Percentiles rank a stretch among this genome's conserved stretches.
phyloP scores from a whole-genome alignment of 1,284 basidiomycete genomes.

The Ustilago cynodontis region DNA sequence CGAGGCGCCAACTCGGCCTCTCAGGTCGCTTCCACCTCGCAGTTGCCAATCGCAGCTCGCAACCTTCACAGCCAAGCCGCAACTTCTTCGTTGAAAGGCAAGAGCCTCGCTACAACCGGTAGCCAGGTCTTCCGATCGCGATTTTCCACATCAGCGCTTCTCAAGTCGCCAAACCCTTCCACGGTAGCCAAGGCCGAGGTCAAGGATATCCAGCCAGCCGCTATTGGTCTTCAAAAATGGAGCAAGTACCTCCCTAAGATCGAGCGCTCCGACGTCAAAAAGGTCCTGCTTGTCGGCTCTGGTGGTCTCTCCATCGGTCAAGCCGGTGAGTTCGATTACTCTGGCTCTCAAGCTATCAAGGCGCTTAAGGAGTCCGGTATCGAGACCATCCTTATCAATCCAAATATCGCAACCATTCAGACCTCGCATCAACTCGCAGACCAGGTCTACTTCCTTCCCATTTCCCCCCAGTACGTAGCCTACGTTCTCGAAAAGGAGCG shows the following conservation, averaged over 20 bases:
- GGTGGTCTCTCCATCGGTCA: constrained; percentile 98
- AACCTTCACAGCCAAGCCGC: constrained; percentile 36
- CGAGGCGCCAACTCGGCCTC: constrained; percentile 45
- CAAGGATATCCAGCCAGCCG: constrained; percentile 57
- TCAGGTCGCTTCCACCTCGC: constrained; percentile 45
- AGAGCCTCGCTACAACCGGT: constrained; percentile 33
- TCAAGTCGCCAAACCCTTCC: constrained; percentile 47
- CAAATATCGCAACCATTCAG: constrained; percentile 69
- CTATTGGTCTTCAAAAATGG: constrained; percentile 63
- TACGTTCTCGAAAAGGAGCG: constrained; percentile 98
- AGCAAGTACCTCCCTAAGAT: constrained; percentile 65
- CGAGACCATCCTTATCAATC: constrained; percentile 81
- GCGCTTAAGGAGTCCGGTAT: constrained; percentile 95
- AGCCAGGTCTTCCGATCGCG: constrained; percentile 47
- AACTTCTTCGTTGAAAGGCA: constrained; percentile 27
- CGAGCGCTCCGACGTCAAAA: constrained; percentile 81
- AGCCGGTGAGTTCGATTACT: constrained; percentile 99
- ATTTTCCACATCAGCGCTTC: constrained; percentile 45
- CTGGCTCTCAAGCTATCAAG: constrained; percentile 98
- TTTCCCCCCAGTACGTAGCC: constrained; percentile 97
- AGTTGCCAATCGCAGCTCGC: constrained; percentile 30
- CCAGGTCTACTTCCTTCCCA: constrained; percentile 97
- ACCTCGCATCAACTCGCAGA: constrained; percentile 91
- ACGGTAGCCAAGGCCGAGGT: constrained; percentile 46
- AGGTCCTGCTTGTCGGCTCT: constrained; percentile 95